These are phyloP conservation scores for Blastocystis sp. DNA, from an alignment of 352 stramenopile species.

Conservation along the genomic window DNA sequence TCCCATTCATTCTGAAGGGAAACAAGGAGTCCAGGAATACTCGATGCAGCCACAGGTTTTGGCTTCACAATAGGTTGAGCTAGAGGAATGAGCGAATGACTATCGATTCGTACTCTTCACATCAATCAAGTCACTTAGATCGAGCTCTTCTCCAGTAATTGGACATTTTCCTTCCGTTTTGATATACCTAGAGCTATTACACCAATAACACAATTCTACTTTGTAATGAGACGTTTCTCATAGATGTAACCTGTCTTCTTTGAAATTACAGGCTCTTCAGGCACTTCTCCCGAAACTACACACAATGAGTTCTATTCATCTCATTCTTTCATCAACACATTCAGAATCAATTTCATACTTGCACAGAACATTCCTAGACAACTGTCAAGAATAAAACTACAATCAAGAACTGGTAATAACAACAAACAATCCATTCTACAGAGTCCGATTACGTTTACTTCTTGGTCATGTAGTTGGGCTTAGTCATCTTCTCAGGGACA, in stretches of 20 bases:
- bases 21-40: conserved; percentile 64
- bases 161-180: conserved; percentile 68
- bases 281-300: conserved; percentile 74
- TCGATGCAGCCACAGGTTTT: conserved; percentile 35
- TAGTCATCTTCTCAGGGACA: conserved; percentile 60
- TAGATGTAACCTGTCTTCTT: conserved; percentile 78
- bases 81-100: neutral
- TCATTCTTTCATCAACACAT: neutral
- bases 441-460: neutral
- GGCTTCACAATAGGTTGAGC: conserved; percentile 61
- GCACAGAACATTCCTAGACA: conserved; percentile 31
- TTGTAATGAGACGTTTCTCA: conserved; percentile 76
- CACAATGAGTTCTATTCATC: neutral
- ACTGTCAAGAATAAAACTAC: too few relatives aligned
- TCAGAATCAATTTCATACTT: neutral
- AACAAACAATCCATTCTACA: conserved; percentile 1
- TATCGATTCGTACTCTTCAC: conserved; percentile 66
- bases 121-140: conserved; percentile 71
- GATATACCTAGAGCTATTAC: conserved; percentile 59
- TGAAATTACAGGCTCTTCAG: conserved; percentile 74
- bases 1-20: conserved; percentile 86
- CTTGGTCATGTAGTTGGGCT: conserved; percentile 60
- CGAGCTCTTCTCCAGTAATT: conserved; percentile 71
- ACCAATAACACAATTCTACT: conserved; percentile 70
- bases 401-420: neutral